Evolutionary conservation across 441 rosid species (phyloP).

Genomic region (Geranium incanum): DNA sequence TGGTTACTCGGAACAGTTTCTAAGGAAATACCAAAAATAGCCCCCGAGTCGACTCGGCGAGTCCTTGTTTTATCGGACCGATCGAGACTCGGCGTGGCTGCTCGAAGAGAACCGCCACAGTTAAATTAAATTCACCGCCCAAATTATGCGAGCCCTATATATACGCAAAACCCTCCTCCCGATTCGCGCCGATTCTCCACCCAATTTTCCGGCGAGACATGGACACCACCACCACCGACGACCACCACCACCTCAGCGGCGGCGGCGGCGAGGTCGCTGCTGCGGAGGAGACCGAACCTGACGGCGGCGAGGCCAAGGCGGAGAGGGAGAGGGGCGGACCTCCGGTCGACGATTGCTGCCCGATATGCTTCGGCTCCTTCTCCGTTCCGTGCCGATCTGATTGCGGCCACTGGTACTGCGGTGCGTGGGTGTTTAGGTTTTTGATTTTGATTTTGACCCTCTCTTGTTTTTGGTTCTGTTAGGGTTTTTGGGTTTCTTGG

Average conservation of each 20-base stretch:
- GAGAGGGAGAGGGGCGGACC: constrained; percentile 16
- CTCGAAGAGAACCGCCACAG: no score
- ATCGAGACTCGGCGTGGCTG: no score
- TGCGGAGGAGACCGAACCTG: not conserved
- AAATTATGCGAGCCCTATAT: no score
- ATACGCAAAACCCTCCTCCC: no score
- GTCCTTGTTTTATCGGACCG: no score
- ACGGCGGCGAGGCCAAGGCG: not conserved
- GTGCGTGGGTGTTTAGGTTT: constrained; percentile 22
- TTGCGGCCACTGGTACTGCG: constrained; percentile 64
- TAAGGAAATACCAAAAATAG: no score
- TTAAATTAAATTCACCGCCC: no score
- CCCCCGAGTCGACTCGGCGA: no score
- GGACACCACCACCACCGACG: not conserved
- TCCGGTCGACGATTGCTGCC: constrained; percentile 50
- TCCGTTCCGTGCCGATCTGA: constrained; percentile 43
- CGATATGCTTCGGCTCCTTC: constrained; percentile 45
- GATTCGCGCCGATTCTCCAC: no score
- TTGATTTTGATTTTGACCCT: constrained; percentile 4
- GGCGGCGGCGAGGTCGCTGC: not conserved
- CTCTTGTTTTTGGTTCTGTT: not conserved
- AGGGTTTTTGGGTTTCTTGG: no score
- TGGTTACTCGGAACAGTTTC: no score
- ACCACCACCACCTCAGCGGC: not conserved
- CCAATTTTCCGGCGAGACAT: not conserved